Conservation (phyloP, 2,329 filamentous ascomycete species). For the Pseudonectria buxi region DNA sequence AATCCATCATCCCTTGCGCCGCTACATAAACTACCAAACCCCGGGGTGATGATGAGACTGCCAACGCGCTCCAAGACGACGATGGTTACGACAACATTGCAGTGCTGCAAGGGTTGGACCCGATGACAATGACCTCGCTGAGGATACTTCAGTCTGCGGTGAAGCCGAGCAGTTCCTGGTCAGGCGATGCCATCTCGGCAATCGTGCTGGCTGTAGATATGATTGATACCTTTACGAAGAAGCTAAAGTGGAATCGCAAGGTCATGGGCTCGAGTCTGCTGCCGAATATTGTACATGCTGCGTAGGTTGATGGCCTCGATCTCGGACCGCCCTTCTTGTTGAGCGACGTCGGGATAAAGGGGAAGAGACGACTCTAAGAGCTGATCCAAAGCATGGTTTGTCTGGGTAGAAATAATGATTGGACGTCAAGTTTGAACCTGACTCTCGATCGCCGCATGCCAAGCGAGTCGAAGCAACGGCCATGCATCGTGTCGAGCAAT, state of each 20-base stretch:
- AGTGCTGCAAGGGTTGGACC: slow-evolving; percentile 62
- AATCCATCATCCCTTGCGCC: no score
- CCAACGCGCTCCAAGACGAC: slow-evolving; percentile 60
- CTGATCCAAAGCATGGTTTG: slow-evolving; percentile 86
- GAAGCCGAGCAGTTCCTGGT: slow-evolving; percentile 57
- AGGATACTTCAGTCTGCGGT: slow-evolving; percentile 57
- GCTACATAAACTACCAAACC: no score
- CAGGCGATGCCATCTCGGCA: slow-evolving; percentile 81
- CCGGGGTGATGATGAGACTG: slow-evolving; percentile 69
- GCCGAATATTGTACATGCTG: slow-evolving; percentile 58
- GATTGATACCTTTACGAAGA: slow-evolving; percentile 73
- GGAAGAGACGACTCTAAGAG: slow-evolving; percentile 56
- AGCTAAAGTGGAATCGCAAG: slow-evolving; percentile 71
- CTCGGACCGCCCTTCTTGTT: slow-evolving; percentile 60
- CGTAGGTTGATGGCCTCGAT: slow-evolving; percentile 58
- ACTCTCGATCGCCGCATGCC: slow-evolving; percentile 51
- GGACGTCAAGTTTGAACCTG: slow-evolving; percentile 53
- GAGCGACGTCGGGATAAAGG: slow-evolving; percentile 48
- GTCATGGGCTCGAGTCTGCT: slow-evolving; percentile 42
- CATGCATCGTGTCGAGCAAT: no score
- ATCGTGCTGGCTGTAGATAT: slow-evolving; percentile 80
- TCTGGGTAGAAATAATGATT: slow-evolving; percentile 77
- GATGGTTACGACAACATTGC: slow-evolving; percentile 76
- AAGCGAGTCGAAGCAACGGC: no score
- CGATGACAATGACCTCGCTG: slow-evolving; percentile 61